phyloP scores from a whole-genome alignment of 768 basidiomycete genomes.

The Boletus sp. region DNA sequence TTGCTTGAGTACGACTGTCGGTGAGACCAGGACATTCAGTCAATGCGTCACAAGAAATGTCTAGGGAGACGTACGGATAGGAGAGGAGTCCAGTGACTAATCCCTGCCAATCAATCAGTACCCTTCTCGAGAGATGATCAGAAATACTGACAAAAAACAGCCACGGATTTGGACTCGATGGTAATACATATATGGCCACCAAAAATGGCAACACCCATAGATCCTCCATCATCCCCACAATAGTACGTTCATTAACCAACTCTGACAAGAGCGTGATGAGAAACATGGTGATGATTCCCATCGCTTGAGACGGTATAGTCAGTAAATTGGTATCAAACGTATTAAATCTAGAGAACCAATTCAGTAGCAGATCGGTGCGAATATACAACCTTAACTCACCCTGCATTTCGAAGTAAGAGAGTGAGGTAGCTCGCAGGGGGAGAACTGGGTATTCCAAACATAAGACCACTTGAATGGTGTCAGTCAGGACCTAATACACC shows the following conservation, averaged over 20 bases:
- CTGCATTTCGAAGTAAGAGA: conserved; percentile 52
- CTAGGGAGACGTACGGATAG: conserved; percentile 35
- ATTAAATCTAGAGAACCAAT: conserved; percentile 39
- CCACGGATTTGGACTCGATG: conserved; percentile 50
- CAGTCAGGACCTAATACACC: neutral
- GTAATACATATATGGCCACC: conserved; percentile 50
- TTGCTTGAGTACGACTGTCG: conserved; percentile 44
- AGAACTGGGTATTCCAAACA: conserved; percentile 48
- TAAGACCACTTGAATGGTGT: conserved; percentile 38
- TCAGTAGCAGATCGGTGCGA: neutral
- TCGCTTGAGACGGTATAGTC: conserved; percentile 52
- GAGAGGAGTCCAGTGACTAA: conserved; percentile 44
- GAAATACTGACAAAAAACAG: conserved; percentile 42
- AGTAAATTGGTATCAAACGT: conserved; percentile 62
- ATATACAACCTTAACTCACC: conserved; percentile 25
- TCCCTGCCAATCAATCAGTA: conserved; percentile 26
- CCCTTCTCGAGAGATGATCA: neutral
- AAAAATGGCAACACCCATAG: conserved; percentile 63
- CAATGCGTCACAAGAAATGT: neutral
- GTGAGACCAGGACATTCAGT: neutral
- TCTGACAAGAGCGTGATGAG: conserved; percentile 50
- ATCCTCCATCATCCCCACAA: conserved; percentile 51
- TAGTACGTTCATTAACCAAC: conserved; percentile 48
- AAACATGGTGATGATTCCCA: conserved; percentile 52
- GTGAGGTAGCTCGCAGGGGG: conserved; percentile 58